phyloP scores from a whole-genome alignment of 2,329 filamentous ascomycete genomes.

The Calonectria crousiana region DNA sequence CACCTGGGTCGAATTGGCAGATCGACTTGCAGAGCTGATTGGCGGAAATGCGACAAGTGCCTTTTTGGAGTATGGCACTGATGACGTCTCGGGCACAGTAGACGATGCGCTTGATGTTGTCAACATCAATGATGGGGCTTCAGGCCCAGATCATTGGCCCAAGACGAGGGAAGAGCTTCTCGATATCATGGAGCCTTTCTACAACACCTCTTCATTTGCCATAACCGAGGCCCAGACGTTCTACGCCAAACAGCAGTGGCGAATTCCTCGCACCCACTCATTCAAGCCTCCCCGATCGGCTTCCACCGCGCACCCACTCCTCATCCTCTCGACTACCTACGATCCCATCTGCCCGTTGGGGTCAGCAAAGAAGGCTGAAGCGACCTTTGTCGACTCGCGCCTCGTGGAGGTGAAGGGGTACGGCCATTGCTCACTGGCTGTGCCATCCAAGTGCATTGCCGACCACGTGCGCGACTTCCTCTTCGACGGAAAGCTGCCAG shows the following conservation, averaged over 20 bases:
- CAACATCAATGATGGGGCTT: conserved; percentile 43
- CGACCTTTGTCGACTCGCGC: conserved; percentile 51
- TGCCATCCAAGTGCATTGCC: conserved; percentile 52
- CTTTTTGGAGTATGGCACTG: conserved; percentile 49
- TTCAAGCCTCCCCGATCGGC: conserved; percentile 48
- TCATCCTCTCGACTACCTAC: conserved; percentile 48
- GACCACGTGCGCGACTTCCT: conserved; percentile 53
- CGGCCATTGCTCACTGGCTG: conserved; percentile 55
- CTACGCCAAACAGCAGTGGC: conserved; percentile 46
- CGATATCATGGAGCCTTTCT: conserved; percentile 49
- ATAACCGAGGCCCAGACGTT: conserved; percentile 30
- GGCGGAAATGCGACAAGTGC: conserved; percentile 55
- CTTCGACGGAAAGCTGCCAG: conserved; percentile 54
- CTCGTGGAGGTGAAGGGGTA: conserved; percentile 57
- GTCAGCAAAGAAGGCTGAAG: conserved; percentile 52
- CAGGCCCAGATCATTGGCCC: conserved; percentile 46
- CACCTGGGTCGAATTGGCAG: conserved; percentile 52
- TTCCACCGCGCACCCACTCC: conserved; percentile 46
- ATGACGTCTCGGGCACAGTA: conserved; percentile 24
- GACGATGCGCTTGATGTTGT: conserved; percentile 45
- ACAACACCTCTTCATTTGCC: conserved; percentile 49
- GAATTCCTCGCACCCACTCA: conserved; percentile 44
- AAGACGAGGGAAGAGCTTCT: conserved; percentile 48
- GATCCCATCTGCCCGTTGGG: conserved; percentile 65
- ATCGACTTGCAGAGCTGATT: conserved; percentile 50